Percentiles rank a stretch among this genome's conserved stretches.
These are phyloP conservation scores for Lablab purpureus DNA, from an alignment of 306 rosid genomes.

Conservation along the genomic window DNA sequence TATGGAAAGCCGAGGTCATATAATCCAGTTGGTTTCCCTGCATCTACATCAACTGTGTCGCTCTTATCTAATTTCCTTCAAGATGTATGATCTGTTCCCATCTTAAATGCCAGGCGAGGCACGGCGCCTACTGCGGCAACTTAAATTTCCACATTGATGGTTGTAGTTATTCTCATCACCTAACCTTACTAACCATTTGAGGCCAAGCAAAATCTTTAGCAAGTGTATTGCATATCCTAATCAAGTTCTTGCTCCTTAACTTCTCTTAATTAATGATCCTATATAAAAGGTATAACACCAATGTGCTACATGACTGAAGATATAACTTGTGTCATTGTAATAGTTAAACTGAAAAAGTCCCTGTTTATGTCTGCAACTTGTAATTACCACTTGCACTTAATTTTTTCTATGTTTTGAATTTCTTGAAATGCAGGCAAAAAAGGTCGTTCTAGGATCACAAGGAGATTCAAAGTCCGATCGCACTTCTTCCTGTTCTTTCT, in stretches of 20 bases:
- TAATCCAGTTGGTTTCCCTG: conserved; percentile 65
- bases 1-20: conserved; percentile 83
- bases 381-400: background rate
- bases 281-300: background rate
- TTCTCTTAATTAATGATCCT: background rate
- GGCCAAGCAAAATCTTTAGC: background rate
- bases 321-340: background rate
- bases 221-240: background rate
- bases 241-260: conserved; percentile 17
- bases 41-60: conserved; percentile 61
- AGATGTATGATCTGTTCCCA: conserved; percentile 57
- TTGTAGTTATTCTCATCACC: background rate
- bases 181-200: background rate
- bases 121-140: background rate
- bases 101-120: background rate
- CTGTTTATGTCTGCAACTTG: background rate
- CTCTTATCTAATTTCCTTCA: conserved; percentile 69
- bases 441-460: conserved; percentile 41
- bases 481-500: conserved; percentile 31
- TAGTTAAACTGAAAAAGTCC: background rate
- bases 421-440: conserved; percentile 60
- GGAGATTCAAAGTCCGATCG: conserved; percentile 31
- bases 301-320: background rate
- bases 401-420: conserved; percentile 17
- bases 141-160: background rate